Evolutionary conservation across 2,329 filamentous ascomycete species (phyloP).

Genomic region (Penicillium sp.): DNA sequence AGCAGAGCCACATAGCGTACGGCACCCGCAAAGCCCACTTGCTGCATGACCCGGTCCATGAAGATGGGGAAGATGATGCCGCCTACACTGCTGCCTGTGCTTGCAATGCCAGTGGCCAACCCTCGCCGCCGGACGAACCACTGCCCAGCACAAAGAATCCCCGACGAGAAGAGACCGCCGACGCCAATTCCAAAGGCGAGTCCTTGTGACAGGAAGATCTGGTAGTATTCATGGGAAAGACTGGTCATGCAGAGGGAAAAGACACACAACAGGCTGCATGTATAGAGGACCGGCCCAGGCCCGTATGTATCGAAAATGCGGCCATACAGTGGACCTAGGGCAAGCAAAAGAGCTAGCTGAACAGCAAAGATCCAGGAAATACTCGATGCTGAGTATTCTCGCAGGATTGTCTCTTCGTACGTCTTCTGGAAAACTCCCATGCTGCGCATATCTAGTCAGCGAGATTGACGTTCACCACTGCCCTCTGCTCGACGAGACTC

Average conservation of each 20-base stretch:
- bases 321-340: conserved; percentile 23
- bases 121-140: conserved; percentile 19
- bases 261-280: conserved; percentile 14
- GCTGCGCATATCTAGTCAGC: conserved; percentile 7
- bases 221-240: conserved; percentile 13
- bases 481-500: neutral
- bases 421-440: conserved; percentile 48
- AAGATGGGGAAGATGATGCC: conserved; percentile 28
- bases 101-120: conserved; percentile 13
- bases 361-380: conserved; percentile 48
- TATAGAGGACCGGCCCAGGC: conserved; percentile 10
- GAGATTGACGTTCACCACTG: neutral
- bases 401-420: conserved; percentile 44
- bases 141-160: conserved; percentile 18
- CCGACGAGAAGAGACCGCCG: conserved; percentile 14
- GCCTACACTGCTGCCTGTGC: conserved; percentile 15
- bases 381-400: conserved; percentile 39
- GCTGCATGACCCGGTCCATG: conserved; percentile 15
- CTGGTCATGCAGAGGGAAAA: conserved; percentile 17
- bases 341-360: conserved; percentile 45
- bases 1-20: conserved; percentile 25
- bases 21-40: conserved; percentile 20
- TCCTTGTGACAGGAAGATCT: conserved; percentile 19
- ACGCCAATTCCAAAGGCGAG: conserved; percentile 16
- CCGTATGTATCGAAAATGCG: conserved; percentile 15